These are phyloP conservation scores for Colletotrichum noveboracense DNA, from an alignment of 2,329 filamentous ascomycete species.

Conservation along the genomic window DNA sequence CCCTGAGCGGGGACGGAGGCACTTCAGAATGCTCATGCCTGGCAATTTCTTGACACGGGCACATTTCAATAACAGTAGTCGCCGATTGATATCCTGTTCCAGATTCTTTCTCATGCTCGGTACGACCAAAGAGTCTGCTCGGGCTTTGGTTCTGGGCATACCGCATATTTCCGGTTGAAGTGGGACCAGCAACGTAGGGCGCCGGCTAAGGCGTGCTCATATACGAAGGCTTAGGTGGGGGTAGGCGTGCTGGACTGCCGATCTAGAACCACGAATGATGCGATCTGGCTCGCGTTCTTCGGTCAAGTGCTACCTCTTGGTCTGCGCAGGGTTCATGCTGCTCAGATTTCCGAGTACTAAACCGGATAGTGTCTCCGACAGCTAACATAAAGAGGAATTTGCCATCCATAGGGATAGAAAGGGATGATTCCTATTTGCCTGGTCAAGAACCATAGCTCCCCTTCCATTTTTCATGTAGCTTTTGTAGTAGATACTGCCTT, in stretches of 20 bases:
- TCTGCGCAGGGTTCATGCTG: accelerated
- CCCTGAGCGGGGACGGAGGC: too few relatives aligned
- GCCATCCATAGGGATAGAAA: too few relatives aligned
- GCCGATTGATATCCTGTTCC: not conserved
- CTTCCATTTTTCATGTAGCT: not conserved
- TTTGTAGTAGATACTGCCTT: accelerated
- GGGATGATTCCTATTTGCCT: not conserved
- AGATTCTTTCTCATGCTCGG: too few relatives aligned
- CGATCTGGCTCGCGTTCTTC: not conserved
- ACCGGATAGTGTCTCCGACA: not conserved
- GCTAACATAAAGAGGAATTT: not conserved
- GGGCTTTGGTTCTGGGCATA: not conserved
- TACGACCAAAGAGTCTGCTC: too few relatives aligned
- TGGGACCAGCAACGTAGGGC: not conserved
- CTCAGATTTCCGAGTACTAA: not conserved
- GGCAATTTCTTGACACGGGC: not conserved
- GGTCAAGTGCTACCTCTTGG: accelerated
- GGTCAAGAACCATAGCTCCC: accelerated
- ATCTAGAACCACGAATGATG: accelerated
- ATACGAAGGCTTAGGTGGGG: not conserved
- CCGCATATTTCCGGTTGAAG: not conserved
- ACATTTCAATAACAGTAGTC: not conserved
- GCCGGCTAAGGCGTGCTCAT: not conserved
- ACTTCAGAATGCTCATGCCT: not conserved
- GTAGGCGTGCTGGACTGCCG: not conserved